Base-by-base conservation (phyloP, 2,329 filamentous ascomycete genomes). In the Fusarium falciforme region DNA sequence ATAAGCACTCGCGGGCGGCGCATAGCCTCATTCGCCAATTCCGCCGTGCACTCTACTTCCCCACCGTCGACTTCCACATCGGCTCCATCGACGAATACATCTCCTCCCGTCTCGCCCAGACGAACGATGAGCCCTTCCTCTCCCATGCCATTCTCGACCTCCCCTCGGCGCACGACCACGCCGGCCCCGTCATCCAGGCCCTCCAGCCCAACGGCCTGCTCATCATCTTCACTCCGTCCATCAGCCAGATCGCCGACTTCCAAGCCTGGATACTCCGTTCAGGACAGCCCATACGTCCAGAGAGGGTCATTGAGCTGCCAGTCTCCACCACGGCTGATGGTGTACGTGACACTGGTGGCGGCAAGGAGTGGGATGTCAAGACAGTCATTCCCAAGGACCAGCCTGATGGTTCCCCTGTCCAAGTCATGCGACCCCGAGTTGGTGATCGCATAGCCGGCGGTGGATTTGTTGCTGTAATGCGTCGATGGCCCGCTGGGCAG, bases 221-320 rank as follows among this genome's bases (percentile, higher is more conserved):
- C 35, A 85, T 93, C 16, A 86, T 94, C 2, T 96, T 95, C 83
- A 91, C 90, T 73, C 94, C 94, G 0, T 94, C 91, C 76, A 90
- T 96, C 67, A 95, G 93, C 11, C 94, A 96, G 80, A 92, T 96
- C 64, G 90, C 88, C 44, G 87, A 91, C 6, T 93, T 92, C 67
- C 78, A 81, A 42, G 67, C 77, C 22, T 84, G 83, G 83, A 63
- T 91, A 35, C 87, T 87, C 66, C 82, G 87, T 31, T 83, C 89
- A 14, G 82, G 81, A 3, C 83, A 94, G 62, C 89, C 89, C 17
- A 63, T 88, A 25, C 80, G 86, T 29, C 81, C 91, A 10, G 90
- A 93, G 42, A 87, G 85, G 52, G 89, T 91, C 1, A 77, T 93
- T 17, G 91, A 93, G 80, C 82, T 93, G 71, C 85, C 85, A 8